Percentiles rank a stretch among this genome's conserved stretches.
Conservation (phyloP, 495 filamentous ascomycete genomes). For the Xylaria curta region DNA sequence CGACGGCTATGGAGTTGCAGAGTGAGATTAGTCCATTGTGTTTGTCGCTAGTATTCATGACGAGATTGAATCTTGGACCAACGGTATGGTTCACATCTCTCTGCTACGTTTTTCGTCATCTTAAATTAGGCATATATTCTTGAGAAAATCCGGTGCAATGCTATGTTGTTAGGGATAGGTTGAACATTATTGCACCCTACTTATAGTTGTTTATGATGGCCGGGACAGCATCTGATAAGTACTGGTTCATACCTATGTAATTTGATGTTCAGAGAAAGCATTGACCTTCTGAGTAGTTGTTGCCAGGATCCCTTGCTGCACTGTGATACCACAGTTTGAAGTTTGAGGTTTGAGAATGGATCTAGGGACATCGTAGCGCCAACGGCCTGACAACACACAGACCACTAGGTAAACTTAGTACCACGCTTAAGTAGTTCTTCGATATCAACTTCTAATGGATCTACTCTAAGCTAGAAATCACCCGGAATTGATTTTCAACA, state of each 20-base stretch:
- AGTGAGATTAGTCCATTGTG: background rate
- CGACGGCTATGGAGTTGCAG: background rate
- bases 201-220: background rate
- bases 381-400: background rate
- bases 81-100: background rate
- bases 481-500: background rate
- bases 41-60: background rate
- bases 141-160: background rate
- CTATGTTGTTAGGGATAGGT: background rate
- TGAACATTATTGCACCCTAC: background rate
- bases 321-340: constrained; percentile 18
- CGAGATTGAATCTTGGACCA: background rate
- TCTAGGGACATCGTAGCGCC: background rate
- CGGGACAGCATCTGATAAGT: background rate
- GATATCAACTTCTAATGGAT: background rate
- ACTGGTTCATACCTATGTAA: background rate
- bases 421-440: background rate
- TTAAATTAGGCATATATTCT: background rate
- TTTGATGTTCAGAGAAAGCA: background rate
- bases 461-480: background rate
- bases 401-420: background rate
- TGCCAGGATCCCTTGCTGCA: constrained; percentile 10
- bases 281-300: background rate
- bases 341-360: background rate
- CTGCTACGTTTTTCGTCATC: background rate